These are phyloP conservation scores for Penicillium capsulatum DNA, from an alignment of 2,329 filamentous ascomycete species.

Conservation along the genomic window DNA sequence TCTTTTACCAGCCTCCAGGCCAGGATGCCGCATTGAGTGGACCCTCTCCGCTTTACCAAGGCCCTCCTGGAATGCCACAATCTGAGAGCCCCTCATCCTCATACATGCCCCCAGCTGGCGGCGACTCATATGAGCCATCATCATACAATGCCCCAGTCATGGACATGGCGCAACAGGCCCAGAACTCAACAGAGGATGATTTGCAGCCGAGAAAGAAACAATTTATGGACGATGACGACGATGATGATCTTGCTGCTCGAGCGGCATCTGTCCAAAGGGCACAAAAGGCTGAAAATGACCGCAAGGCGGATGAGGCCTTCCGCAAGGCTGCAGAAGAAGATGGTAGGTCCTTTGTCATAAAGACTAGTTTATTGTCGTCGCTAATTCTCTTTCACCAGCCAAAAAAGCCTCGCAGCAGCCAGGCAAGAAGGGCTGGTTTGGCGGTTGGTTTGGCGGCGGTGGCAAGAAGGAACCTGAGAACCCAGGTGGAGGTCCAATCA, in stretches of 20 bases:
- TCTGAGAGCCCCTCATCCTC: constrained; percentile 33
- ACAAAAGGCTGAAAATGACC: constrained; percentile 58
- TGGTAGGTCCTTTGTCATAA: constrained; percentile 43
- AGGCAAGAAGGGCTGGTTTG: constrained; percentile 65
- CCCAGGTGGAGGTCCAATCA: constrained; percentile 59
- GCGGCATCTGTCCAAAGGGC: constrained; percentile 52
- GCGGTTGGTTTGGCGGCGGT: constrained; percentile 76
- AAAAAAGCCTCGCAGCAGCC: constrained; percentile 30
- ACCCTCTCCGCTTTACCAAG: constrained; percentile 27
- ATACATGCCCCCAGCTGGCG: constrained; percentile 32
- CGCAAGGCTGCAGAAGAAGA: constrained; percentile 72
- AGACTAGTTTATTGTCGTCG: not conserved
- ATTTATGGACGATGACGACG: constrained; percentile 76
- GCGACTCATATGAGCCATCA: constrained; percentile 36
- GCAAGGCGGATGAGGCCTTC: constrained; percentile 79
- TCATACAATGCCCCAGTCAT: constrained; percentile 32
- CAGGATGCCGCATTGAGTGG: constrained; percentile 6
- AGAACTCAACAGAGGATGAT: constrained; percentile 53
- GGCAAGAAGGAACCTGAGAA: constrained; percentile 52
- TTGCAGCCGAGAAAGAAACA: constrained; percentile 68
- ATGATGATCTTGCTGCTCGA: constrained; percentile 58
- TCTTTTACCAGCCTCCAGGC: constrained; percentile 22
- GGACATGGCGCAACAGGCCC: constrained; percentile 41
- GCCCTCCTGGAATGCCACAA: constrained; percentile 18
- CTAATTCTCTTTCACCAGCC: constrained; percentile 46